Percentiles rank a stretch among this genome's conserved stretches.
These are phyloP conservation scores for Xylaria hypoxylon DNA, from an alignment of 2,329 filamentous ascomycete genomes.

Conservation along the genomic window DNA sequence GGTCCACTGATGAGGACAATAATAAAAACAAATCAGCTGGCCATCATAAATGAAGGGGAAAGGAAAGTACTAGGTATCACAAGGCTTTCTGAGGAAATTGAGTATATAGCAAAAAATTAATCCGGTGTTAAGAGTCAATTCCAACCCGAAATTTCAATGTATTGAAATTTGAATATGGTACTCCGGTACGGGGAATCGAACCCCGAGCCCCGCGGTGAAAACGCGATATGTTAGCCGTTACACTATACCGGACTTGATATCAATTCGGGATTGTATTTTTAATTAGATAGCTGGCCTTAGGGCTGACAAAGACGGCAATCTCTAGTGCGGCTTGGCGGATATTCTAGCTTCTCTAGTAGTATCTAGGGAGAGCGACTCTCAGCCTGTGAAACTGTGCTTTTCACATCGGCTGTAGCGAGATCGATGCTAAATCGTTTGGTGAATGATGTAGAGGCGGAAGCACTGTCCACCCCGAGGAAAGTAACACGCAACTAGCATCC, in stretches of 20 bases:
- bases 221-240: slow-evolving; percentile 19
- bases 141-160: no score
- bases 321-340: slow-evolving; percentile 57
- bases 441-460: background rate
- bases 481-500: background rate
- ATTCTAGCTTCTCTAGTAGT: slow-evolving; percentile 58
- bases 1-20: no score
- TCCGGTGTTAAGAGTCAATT: no score
- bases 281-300: no score
- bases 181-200: slow-evolving; percentile 20
- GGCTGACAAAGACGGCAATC: no score
- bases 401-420: background rate
- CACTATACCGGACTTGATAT: slow-evolving; percentile 7
- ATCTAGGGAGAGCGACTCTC: slow-evolving; percentile 52
- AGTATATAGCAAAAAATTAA: no score
- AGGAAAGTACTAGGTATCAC: no score
- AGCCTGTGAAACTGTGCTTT: background rate
- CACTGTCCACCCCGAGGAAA: background rate
- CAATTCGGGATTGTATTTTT: slow-evolving; percentile 48
- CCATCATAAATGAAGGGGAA: no score
- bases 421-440: background rate
- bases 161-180: no score
- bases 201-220: slow-evolving; percentile 19
- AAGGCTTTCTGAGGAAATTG: no score
- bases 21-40: no score